These are phyloP conservation scores for Funneliformis caledonium DNA, from an alignment of 371 early-diverging fungal species.

Conservation along the genomic window DNA sequence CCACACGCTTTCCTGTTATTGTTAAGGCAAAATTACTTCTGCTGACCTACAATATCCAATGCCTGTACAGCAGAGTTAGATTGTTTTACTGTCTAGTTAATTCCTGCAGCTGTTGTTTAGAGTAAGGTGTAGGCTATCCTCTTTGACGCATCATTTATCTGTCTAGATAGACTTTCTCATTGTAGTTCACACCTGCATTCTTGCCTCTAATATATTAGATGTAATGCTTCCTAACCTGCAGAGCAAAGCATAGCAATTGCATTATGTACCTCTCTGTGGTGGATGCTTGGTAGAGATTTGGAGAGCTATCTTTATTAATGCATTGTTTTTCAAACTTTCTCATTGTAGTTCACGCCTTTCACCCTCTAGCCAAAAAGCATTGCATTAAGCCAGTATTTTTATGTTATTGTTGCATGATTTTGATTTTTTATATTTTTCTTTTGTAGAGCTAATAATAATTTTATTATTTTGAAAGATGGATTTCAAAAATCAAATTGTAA, in stretches of 20 bases:
- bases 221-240: conserved; percentile 38
- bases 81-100: conserved; percentile 19
- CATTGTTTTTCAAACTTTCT: conserved; percentile 25
- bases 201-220: conserved; percentile 36
- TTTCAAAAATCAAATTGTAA: conserved; percentile 31
- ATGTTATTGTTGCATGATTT: background rate
- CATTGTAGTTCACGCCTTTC: conserved; percentile 29
- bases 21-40: conserved; percentile 36
- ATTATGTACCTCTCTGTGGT: conserved; percentile 34
- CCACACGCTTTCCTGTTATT: too few species aligned
- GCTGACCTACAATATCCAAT: conserved; percentile 35
- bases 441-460: conserved; percentile 10
- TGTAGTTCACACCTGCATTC: conserved; percentile 33
- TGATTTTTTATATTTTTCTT: conserved; percentile 3
- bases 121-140: conserved; percentile 33
- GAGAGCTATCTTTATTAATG: conserved; percentile 22
- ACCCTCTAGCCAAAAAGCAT: conserved; percentile 32
- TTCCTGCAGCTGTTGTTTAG: conserved; percentile 39
- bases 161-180: conserved; percentile 15
- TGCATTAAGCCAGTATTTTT: conserved; percentile 35
- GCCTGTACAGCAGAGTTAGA: conserved; percentile 6
- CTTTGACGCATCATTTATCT: conserved; percentile 35
- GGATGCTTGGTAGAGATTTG: conserved; percentile 35
- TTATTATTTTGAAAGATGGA: background rate
- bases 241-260: conserved; percentile 25